These are phyloP conservation scores for Tolypocladium album DNA, from an alignment of 2,329 filamentous ascomycete species.

Conservation along the genomic window DNA sequence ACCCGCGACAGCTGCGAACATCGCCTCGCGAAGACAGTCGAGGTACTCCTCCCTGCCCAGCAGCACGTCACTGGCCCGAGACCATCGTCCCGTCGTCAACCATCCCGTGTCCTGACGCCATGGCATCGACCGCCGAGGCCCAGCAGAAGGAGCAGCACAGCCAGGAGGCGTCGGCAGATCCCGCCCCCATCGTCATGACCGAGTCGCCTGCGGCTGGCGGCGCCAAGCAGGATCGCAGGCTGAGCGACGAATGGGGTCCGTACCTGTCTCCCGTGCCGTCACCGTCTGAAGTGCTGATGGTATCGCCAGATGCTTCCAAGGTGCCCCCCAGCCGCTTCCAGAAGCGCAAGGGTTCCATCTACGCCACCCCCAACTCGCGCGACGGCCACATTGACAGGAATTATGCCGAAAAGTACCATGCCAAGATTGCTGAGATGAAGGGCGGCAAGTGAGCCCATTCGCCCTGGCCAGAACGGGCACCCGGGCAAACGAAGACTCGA, in stretches of 20 bases:
- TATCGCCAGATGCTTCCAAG: constrained; percentile 47
- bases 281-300: neutral
- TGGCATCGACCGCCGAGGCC: neutral
- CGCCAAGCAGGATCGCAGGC: constrained; percentile 20
- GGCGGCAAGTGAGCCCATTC: constrained; percentile 22
- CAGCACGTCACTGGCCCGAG: neutral
- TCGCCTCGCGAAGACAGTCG: neutral
- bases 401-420: constrained; percentile 48
- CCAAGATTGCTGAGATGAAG: constrained; percentile 44
- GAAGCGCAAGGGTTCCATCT: constrained; percentile 59
- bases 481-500: neutral
- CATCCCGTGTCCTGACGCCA: neutral
- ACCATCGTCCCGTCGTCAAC: neutral
- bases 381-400: constrained; percentile 54
- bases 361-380: constrained; percentile 52
- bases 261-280: constrained; percentile 1
- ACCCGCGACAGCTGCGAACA: neutral
- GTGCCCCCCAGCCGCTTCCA: constrained; percentile 58
- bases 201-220: constrained; percentile 17
- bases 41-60: neutral
- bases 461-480: neutral
- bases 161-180: constrained; percentile 8
- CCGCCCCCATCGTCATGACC: constrained; percentile 12
- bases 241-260: constrained; percentile 40
- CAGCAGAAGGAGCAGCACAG: constrained; percentile 5